Conservation (phyloP, 177 flowering plant species). For the Vitis hybrid region DNA sequence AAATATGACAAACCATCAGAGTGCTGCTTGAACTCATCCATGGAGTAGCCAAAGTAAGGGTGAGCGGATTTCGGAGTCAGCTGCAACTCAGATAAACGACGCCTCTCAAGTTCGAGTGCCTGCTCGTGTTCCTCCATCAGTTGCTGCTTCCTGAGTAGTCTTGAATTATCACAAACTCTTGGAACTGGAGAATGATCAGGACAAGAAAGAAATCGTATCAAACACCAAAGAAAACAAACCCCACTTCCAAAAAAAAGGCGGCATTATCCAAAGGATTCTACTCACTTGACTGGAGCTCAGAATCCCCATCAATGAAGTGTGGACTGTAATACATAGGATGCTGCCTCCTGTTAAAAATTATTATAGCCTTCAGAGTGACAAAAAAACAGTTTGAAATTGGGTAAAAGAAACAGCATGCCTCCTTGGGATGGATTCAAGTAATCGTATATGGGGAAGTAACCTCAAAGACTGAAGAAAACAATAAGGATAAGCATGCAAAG, state of each 20-base stretch:
- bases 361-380: too few relatives aligned
- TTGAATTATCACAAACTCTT: conserved; percentile 41
- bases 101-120: conserved; percentile 52
- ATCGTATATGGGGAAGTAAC: too few relatives aligned
- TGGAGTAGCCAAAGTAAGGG: conserved; percentile 41
- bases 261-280: background rate
- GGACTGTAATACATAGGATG: conserved; percentile 32
- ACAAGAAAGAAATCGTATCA: background rate
- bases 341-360: conserved; percentile 15
- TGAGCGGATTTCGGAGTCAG: conserved; percentile 35
- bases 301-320: conserved; percentile 46
- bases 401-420: too few relatives aligned
- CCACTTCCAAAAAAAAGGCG: background rate
- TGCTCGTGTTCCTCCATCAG: conserved; percentile 61
- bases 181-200: conserved; percentile 28
- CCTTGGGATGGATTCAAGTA: too few relatives aligned
- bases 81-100: conserved; percentile 47
- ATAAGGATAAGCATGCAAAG: too few relatives aligned
- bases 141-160: conserved; percentile 47
- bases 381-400: too few relatives aligned
- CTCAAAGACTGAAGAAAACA: too few relatives aligned
- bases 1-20: conserved; percentile 35
- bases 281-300: conserved; percentile 60
- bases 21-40: conserved; percentile 35
- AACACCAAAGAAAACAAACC: background rate